phyloP scores from a whole-genome alignment of 2,329 filamentous ascomycete species.

The Xylaria sp. region DNA sequence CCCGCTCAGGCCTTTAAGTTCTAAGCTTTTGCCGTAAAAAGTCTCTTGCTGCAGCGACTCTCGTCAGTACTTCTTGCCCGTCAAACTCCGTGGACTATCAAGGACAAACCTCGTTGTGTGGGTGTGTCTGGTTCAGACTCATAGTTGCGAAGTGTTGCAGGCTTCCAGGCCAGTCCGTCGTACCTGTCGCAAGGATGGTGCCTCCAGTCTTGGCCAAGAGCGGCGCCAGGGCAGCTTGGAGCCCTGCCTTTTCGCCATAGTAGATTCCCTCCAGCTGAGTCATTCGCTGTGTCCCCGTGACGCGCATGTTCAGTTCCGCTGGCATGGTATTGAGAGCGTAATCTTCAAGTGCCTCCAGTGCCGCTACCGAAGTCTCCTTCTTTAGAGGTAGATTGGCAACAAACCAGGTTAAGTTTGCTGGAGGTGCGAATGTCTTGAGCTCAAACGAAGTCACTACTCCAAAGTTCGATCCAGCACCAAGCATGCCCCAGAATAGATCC shows the following conservation, averaged over 20 bases:
- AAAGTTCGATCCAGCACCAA: constrained; percentile 51
- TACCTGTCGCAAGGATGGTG: constrained; percentile 49
- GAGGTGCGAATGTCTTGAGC: constrained; percentile 49
- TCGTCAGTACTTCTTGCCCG: constrained; percentile 28
- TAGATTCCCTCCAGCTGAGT: constrained; percentile 55
- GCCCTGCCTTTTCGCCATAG: constrained; percentile 52
- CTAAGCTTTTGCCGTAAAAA: constrained; percentile 57
- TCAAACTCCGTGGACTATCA: background rate
- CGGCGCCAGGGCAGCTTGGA: constrained; percentile 51
- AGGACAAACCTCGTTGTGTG: constrained; percentile 47
- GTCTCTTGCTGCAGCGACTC: constrained; percentile 53
- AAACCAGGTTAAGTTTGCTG: constrained; percentile 49
- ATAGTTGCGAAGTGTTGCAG: constrained; percentile 50
- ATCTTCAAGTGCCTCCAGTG: constrained; percentile 62
- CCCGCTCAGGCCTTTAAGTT: constrained; percentile 53
- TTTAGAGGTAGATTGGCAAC: constrained; percentile 46
- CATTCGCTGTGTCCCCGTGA: constrained; percentile 52
- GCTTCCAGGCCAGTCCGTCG: constrained; percentile 49
- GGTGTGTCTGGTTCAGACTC: constrained; percentile 47
- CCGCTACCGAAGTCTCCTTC: constrained; percentile 43
- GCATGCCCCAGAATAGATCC: constrained; percentile 52
- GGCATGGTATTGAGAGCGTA: constrained; percentile 52
- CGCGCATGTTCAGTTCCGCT: constrained; percentile 56
- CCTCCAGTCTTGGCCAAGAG: constrained; percentile 52
- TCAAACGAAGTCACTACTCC: constrained; percentile 49